Conservation (phyloP, 192 early-diverging fungal genomes). For the Entomortierella beljakovae region DNA sequence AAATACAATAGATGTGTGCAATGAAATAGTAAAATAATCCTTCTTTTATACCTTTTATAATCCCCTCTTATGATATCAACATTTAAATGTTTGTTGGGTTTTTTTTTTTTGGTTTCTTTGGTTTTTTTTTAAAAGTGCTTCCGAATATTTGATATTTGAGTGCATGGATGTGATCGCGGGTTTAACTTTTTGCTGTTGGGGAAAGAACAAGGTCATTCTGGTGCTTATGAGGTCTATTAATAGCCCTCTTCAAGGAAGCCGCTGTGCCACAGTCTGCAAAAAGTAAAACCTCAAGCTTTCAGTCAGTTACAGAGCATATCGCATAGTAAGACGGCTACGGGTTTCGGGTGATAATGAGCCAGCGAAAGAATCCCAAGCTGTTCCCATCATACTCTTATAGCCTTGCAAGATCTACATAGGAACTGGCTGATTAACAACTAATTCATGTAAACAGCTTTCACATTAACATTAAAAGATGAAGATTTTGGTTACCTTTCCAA, state of each 20-base stretch:
- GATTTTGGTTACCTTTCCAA: slow-evolving; percentile 69
- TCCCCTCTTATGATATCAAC: slow-evolving; percentile 7
- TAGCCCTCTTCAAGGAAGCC: no score
- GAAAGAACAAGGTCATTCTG: no score
- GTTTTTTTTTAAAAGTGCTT: neutral
- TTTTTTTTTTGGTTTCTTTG: slow-evolving; percentile 27
- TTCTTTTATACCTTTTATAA: slow-evolving; percentile 24
- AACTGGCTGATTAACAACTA: no score
- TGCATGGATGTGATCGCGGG: no score
- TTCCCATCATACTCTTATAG: slow-evolving; percentile 74
- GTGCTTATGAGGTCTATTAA: no score
- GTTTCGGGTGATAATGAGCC: slow-evolving; percentile 59
- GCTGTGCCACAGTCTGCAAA: no score
- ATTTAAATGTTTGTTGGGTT: slow-evolving; percentile 16
- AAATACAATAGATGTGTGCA: slow-evolving; percentile 5
- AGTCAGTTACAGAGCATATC: slow-evolving; percentile 61
- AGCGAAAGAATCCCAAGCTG: slow-evolving; percentile 67
- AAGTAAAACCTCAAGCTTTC: no score
- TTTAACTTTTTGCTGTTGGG: no score
- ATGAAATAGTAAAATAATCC: no score
- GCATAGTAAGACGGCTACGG: slow-evolving; percentile 58
- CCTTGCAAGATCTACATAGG: slow-evolving; percentile 66
- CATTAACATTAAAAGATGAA: no score
- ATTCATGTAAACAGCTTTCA: no score
- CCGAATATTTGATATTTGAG: no score